Evolutionary conservation across 2,329 filamentous ascomycete species (phyloP).

Genomic region (Paraphaeosphaeria minitans): DNA sequence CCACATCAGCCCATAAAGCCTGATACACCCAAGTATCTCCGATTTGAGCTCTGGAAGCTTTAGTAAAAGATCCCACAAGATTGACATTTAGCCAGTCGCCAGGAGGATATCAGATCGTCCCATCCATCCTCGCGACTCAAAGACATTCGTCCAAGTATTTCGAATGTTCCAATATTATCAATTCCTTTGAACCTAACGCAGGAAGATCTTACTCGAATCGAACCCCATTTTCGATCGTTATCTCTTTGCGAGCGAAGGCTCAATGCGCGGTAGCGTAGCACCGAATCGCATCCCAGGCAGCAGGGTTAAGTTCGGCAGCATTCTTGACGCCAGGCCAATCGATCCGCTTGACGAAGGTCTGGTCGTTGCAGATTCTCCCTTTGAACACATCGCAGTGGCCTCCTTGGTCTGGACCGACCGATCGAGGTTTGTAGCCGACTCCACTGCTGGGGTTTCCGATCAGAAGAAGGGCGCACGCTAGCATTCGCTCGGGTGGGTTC

Average conservation of each 20-base stretch:
- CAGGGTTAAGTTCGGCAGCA: background rate
- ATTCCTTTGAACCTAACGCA: too few species aligned
- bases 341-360: background rate
- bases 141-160: too few species aligned
- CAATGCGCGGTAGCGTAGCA: background rate
- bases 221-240: background rate
- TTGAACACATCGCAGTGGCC: slow-evolving; percentile 5
- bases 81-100: too few species aligned
- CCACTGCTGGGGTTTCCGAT: slow-evolving; percentile 1
- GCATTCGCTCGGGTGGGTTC: background rate
- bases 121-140: too few species aligned
- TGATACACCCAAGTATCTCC: too few species aligned
- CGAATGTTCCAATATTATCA: too few species aligned
- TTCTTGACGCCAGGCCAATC: background rate
- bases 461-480: background rate
- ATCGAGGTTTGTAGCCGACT: slow-evolving; percentile 1
- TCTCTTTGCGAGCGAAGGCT: background rate
- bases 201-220: background rate
- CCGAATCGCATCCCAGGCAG: background rate
- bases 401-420: background rate
- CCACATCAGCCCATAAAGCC: too few species aligned
- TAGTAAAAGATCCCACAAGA: too few species aligned
- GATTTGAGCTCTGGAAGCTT: too few species aligned
- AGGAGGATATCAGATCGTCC: too few species aligned
- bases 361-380: slow-evolving; percentile 1